Evolutionary conservation across 1,284 basidiomycete species (phyloP), one percentile per base, ranked within the genome.

Genomic region (Naganishia liquefaciens): DNA sequence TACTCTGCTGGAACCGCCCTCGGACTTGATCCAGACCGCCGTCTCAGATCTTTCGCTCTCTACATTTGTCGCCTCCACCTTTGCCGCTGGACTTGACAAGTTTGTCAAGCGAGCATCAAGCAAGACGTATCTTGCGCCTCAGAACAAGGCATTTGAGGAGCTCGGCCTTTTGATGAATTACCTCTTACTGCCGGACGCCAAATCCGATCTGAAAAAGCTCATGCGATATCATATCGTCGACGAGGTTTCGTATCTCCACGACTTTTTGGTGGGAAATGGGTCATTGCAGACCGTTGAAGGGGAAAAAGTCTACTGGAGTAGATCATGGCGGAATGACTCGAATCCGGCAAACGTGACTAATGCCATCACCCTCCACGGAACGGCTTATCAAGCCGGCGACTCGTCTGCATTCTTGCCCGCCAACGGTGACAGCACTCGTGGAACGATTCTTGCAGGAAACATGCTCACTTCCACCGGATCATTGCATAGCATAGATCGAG

Each of bases 121-220:
- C 10, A 88, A 89, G 5, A 90, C 92, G 1, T 85, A 93, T 68
- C 84, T 99, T 50, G 87, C 96, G 27, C 96, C 96, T 0, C 86
- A 85, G 47, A 98, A 99, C 74, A 78, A 82, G 30, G 96, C 93
- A 0, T 99, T 97, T 80, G 85, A 86, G 68, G 84, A 87, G 1
- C 83, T 98, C 3, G 96, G 96, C 6, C 84, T 99, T 43, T 88
- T 92, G 65, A 93, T 90, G 81, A 85, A 86, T 33, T 93, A 97
- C 76, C 84, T 98, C 15, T 84, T 97, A 13, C 72, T 82, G 0
- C 77, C 81, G 0, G 84, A 87, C 0, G 83, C 89, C 6, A 90
- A 88, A 74, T 77, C 84, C 58, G 92, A 97, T 74, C 79, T 98
- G 51, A 85, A 89, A 70, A 85, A 85, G 39, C 86, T 97, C 28